Evolutionary conservation across 2,329 filamentous ascomycete species (phyloP).

Genomic region (Eutypella sp.): DNA sequence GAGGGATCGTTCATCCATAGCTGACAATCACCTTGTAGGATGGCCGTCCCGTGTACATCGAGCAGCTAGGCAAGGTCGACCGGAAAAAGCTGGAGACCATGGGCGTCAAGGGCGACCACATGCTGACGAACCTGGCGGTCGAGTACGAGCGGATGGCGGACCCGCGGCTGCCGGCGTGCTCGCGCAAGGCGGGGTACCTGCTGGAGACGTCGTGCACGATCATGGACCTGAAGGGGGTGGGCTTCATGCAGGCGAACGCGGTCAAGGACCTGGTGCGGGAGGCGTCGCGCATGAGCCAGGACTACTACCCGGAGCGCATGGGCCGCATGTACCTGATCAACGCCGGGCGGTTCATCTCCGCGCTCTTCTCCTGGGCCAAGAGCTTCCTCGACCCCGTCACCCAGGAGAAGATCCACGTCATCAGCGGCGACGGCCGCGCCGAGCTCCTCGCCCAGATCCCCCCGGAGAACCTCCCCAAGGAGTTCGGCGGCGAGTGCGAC

Average conservation of each 20-base stretch:
- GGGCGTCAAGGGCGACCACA: slow-evolving; percentile 76
- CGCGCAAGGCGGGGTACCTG: slow-evolving; percentile 80
- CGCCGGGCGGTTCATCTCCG: slow-evolving; percentile 90
- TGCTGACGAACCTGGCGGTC: slow-evolving; percentile 92
- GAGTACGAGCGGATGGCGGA: slow-evolving; percentile 97
- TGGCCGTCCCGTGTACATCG: slow-evolving; percentile 94
- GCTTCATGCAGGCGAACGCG: slow-evolving; percentile 70
- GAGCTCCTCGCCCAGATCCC: slow-evolving; percentile 83
- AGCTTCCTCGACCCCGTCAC: slow-evolving; percentile 95
- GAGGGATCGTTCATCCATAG: slow-evolving; percentile 32
- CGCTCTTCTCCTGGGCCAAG: slow-evolving; percentile 82
- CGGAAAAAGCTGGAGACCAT: slow-evolving; percentile 87
- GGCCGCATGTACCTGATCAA: slow-evolving; percentile 98
- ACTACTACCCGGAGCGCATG: slow-evolving; percentile 97
- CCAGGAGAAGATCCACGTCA: slow-evolving; percentile 89
- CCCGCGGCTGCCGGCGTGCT: slow-evolving; percentile 90
- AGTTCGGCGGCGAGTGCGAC: slow-evolving; percentile 78
- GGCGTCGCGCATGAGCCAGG: slow-evolving; percentile 87
- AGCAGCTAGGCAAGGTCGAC: slow-evolving; percentile 91
- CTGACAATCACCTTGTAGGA: slow-evolving; percentile 51
- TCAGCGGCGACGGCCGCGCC: slow-evolving; percentile 75
- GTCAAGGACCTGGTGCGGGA: slow-evolving; percentile 86
- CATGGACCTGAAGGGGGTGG: slow-evolving; percentile 96
- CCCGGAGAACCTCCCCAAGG: slow-evolving; percentile 80
- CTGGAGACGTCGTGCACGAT: slow-evolving; percentile 98